Conservation (phyloP, 2,329 filamentous ascomycete genomes). For the Fusarium sp. region DNA sequence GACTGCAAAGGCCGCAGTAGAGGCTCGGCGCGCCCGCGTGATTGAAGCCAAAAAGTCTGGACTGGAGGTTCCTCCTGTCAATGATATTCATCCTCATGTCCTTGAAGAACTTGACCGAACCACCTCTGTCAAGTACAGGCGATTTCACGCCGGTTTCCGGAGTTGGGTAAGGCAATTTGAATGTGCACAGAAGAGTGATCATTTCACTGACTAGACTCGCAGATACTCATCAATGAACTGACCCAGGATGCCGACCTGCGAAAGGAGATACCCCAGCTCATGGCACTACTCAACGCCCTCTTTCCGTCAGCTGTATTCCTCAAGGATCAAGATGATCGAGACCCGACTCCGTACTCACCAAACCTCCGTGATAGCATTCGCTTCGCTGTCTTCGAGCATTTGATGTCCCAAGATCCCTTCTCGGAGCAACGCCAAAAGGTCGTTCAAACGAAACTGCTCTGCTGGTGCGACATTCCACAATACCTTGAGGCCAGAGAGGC, state of each 20-base stretch:
- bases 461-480: slow-evolving; percentile 48
- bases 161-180: slow-evolving; percentile 44
- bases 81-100: slow-evolving; percentile 30
- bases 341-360: slow-evolving; percentile 46
- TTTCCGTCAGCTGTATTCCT: slow-evolving; percentile 46
- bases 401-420: slow-evolving; percentile 44
- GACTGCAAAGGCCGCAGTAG: slow-evolving; percentile 35
- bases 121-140: slow-evolving; percentile 44
- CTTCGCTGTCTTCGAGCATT: slow-evolving; percentile 50
- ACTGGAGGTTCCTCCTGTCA: not conserved
- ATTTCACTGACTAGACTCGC: not conserved
- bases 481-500: slow-evolving; percentile 47
- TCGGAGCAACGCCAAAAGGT: slow-evolving; percentile 34
- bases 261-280: slow-evolving; percentile 38
- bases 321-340: slow-evolving; percentile 36
- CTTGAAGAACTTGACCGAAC: slow-evolving; percentile 48
- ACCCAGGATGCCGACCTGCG: slow-evolving; percentile 8
- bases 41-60: not conserved
- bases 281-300: slow-evolving; percentile 53
- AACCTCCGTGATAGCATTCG: slow-evolving; percentile 51
- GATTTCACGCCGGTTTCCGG: slow-evolving; percentile 50
- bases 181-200: not conserved
- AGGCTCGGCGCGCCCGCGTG: not conserved
- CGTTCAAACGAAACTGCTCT: slow-evolving; percentile 48
- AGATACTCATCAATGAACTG: slow-evolving; percentile 47